These are phyloP conservation scores for Coemansia sp. DNA, from an alignment of 192 early-diverging fungal species.

Conservation along the genomic window DNA sequence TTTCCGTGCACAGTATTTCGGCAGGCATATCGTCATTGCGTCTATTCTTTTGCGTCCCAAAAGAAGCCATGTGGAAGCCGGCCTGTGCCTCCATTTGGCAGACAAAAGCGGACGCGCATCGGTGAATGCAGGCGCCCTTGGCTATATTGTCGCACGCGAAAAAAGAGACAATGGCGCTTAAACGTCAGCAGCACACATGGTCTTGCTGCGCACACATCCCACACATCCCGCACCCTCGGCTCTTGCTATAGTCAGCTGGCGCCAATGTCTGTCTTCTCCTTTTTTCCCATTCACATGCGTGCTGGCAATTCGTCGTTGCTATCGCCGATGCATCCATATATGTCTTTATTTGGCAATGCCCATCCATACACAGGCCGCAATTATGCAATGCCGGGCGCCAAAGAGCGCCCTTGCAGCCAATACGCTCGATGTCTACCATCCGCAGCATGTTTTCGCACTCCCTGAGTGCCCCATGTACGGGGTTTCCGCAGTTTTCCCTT, in stretches of 20 bases:
- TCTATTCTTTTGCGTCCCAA: too few relatives aligned
- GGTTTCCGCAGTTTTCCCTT: not conserved
- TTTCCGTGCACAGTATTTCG: not conserved
- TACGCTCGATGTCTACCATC: not conserved
- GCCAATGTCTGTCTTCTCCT: not conserved
- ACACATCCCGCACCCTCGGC: not conserved
- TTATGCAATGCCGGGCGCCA: not conserved
- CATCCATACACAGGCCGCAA: not conserved
- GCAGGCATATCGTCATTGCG: not conserved
- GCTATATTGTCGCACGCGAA: conserved; percentile 1
- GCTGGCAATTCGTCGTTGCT: not conserved
- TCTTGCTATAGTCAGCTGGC: too few relatives aligned
- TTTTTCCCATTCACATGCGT: not conserved
- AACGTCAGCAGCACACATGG: not conserved
- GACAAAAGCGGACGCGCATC: not conserved
- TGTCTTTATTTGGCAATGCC: too few relatives aligned
- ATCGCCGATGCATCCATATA: too few relatives aligned
- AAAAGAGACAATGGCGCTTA: not conserved
- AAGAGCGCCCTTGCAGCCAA: not conserved
- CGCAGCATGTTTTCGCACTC: not conserved
- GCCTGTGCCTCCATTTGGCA: too few relatives aligned
- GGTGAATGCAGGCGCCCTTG: not conserved
- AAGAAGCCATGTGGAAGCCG: conserved; percentile 1
- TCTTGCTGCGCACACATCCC: not conserved
- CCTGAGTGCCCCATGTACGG: not conserved